Percentiles rank a stretch among this genome's conserved stretches.
These are phyloP conservation scores for Aspergillus fischeri DNA, from an alignment of 2,329 filamentous ascomycete species.

Conservation along the genomic window DNA sequence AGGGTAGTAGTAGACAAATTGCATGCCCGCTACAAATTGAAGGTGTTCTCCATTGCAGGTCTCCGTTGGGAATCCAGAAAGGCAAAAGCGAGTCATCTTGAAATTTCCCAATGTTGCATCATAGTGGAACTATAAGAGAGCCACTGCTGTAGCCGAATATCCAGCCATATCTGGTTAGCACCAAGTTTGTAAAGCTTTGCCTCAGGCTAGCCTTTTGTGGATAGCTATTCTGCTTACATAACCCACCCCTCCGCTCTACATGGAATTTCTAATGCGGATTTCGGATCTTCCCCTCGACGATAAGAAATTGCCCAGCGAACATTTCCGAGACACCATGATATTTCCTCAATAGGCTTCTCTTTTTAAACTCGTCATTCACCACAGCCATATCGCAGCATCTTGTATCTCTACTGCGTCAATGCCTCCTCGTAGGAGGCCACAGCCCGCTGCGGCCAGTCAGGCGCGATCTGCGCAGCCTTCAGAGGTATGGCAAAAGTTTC, in stretches of 20 bases:
- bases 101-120: not conserved
- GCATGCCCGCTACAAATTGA: not conserved
- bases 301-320: slow-evolving; percentile 19
- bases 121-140: too few relatives aligned
- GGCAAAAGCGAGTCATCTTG: not conserved
- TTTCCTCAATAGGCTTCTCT: not conserved
- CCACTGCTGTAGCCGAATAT: not conserved
- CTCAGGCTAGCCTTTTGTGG: not conserved
- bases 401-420: slow-evolving; percentile 17
- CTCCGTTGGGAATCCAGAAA: not conserved
- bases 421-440: slow-evolving; percentile 36
- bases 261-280: slow-evolving; percentile 17
- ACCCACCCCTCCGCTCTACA: slow-evolving; percentile 3
- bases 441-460: slow-evolving; percentile 24
- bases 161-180: not conserved
- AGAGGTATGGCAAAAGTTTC: slow-evolving; percentile 32
- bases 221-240: slow-evolving; percentile 6
- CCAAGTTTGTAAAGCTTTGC: not conserved
- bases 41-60: not conserved
- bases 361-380: not conserved
- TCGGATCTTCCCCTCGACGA: slow-evolving; percentile 17
- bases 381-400: not conserved
- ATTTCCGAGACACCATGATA: slow-evolving; percentile 9
- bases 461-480: slow-evolving; percentile 24
- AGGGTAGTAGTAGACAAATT: not conserved